phyloP scores from a whole-genome alignment of 495 filamentous ascomycete genomes.

The Penicillium crystallinum region DNA sequence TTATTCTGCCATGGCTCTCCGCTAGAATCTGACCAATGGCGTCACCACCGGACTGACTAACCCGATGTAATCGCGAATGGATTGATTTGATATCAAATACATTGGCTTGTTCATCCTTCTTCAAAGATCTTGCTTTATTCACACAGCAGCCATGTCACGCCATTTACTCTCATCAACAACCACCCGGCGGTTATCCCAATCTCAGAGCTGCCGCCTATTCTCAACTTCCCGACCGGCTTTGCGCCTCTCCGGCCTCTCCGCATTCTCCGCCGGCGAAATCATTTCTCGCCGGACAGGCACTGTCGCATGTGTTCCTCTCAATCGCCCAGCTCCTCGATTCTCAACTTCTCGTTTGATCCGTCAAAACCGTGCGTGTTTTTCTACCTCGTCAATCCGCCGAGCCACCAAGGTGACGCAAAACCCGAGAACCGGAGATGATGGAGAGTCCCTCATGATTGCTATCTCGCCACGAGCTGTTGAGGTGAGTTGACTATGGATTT shows the following conservation, averaged over 20 bases:
- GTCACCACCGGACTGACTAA: conserved; percentile 32
- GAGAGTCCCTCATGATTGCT: conserved; percentile 71
- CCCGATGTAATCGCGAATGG: conserved; percentile 16
- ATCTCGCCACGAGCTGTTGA: conserved; percentile 78
- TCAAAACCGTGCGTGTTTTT: conserved; percentile 26
- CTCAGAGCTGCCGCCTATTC: conserved; percentile 16
- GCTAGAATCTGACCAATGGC: conserved; percentile 29
- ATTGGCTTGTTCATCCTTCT: not conserved
- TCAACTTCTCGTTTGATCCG: not conserved
- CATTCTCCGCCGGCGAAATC: conserved; percentile 26
- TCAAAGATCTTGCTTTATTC: not conserved
- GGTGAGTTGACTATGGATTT: conserved; percentile 44
- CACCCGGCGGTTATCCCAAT: conserved; percentile 21
- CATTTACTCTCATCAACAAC: conserved; percentile 19
- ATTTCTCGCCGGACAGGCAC: conserved; percentile 9
- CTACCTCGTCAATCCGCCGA: conserved; percentile 26
- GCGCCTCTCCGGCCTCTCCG: conserved; percentile 38
- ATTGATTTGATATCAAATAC: conserved; percentile 12
- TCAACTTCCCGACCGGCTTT: conserved; percentile 24
- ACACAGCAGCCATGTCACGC: conserved; percentile 25
- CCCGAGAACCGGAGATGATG: conserved; percentile 53
- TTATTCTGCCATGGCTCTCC: conserved; percentile 29
- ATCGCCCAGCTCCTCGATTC: not conserved
- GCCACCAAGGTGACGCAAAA: conserved; percentile 34
- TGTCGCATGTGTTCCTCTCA: conserved; percentile 2